Evolutionary conservation across 176 grass and related monocot genomes (phyloP).

Genomic region (Oryza coarctata): DNA sequence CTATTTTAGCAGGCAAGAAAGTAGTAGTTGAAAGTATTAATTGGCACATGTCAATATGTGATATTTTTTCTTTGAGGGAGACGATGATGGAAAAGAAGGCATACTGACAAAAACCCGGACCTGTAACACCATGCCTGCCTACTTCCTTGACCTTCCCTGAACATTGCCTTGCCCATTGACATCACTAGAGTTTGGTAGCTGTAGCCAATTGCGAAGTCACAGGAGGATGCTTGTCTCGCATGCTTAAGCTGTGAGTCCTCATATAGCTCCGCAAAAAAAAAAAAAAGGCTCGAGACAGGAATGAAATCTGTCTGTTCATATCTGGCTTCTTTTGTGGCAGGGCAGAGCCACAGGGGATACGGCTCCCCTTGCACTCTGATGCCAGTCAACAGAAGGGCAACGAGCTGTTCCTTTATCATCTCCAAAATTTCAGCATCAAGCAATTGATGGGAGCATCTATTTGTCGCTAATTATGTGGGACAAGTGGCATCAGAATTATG

Average conservation of each 20-base stretch:
- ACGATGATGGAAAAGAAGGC: not conserved
- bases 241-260: not conserved
- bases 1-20: no score
- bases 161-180: not conserved
- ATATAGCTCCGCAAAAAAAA: no score
- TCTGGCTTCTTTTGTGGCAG: not conserved
- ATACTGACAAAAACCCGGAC: not conserved
- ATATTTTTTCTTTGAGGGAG: not conserved
- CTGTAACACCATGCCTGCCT: not conserved
- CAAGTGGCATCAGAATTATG: not conserved
- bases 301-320: not conserved
- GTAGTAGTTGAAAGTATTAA: not conserved
- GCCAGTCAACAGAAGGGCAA: not conserved
- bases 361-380: not conserved
- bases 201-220: not conserved
- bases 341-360: not conserved
- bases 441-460: not conserved
- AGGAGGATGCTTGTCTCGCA: not conserved
- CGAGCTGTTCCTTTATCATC: not conserved
- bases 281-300: not conserved
- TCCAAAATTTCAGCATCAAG: not conserved
- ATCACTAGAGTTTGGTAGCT: not conserved
- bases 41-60: not conserved
- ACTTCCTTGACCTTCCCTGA: conserved; percentile 20
- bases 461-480: not conserved